A percentile compares a stretch with the other conserved stretches of the same genome.
Evolutionary conservation across 805 yeast genomes (phyloP).

Genomic region (Ogataea populi-albae): DNA sequence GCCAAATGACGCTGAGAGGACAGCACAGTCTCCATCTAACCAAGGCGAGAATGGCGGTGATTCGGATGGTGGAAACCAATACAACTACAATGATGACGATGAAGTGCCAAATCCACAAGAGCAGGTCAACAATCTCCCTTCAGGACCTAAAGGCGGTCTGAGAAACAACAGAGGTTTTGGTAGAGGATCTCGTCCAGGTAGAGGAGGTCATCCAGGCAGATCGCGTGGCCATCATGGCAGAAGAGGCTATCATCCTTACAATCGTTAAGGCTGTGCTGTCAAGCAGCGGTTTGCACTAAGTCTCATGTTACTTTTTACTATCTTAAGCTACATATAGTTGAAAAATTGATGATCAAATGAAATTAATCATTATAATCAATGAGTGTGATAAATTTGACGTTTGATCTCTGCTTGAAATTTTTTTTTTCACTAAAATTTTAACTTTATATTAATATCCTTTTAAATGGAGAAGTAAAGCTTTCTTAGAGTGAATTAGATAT

Average conservation of each 20-base stretch:
- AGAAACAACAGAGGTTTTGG: constrained; percentile 17
- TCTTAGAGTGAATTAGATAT: background rate
- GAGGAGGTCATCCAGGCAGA: constrained; percentile 20
- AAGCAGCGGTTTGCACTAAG: no score
- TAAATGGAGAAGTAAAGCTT: constrained; percentile 8
- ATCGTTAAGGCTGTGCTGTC: no score
- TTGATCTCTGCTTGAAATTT: constrained; percentile 6
- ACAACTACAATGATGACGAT: constrained; percentile 26
- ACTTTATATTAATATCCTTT: no score
- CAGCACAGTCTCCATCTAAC: constrained; percentile 5
- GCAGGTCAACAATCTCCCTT: constrained; percentile 27
- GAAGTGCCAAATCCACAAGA: constrained; percentile 38
- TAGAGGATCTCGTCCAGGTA: constrained; percentile 10
- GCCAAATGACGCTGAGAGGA: constrained; percentile 2
- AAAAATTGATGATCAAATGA: constrained; percentile 7
- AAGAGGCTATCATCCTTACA: constrained; percentile 34
- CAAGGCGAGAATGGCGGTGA: constrained; percentile 2
- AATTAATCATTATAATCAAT: constrained; percentile 3
- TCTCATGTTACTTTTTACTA: no score
- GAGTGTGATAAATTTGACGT: no score
- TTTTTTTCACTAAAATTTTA: no score
- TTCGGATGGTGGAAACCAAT: constrained; percentile 9
- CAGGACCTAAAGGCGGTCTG: constrained; percentile 33
- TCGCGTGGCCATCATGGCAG: constrained; percentile 14
- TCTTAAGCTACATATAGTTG: no score